These are phyloP conservation scores for Zalerion maritima DNA, from an alignment of 495 filamentous ascomycete species.

Conservation along the genomic window DNA sequence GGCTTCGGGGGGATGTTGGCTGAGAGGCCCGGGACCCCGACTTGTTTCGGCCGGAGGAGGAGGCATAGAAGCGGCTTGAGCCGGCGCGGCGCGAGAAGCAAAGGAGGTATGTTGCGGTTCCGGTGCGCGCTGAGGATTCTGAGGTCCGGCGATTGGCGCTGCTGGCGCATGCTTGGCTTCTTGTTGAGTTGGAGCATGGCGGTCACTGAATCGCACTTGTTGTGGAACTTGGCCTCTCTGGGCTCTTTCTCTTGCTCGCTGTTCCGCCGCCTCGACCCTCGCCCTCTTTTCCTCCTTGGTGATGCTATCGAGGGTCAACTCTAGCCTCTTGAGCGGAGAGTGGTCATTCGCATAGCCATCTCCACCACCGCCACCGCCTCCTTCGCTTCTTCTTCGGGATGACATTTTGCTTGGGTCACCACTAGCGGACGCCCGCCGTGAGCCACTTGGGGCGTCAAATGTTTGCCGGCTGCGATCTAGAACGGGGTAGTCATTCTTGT, in stretches of 20 bases:
- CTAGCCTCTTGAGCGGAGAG: constrained; percentile 83
- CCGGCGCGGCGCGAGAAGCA: too few species aligned
- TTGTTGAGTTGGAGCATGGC: not conserved
- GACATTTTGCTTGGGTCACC: constrained; percentile 8
- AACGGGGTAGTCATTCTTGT: constrained; percentile 13
- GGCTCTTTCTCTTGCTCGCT: constrained; percentile 37
- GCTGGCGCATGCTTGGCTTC: too few species aligned
- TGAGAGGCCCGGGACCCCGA: constrained; percentile 19
- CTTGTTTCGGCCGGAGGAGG: too few species aligned
- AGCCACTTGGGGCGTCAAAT: constrained; percentile 12
- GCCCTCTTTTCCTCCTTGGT: constrained; percentile 85
- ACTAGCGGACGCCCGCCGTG: constrained; percentile 7
- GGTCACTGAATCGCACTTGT: constrained; percentile 6
- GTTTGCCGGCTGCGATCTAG: constrained; percentile 18
- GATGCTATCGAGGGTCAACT: constrained; percentile 72
- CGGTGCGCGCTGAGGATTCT: too few species aligned
- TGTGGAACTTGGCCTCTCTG: constrained; percentile 14
- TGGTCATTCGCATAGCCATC: constrained; percentile 60
- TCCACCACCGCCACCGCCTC: constrained; percentile 18
- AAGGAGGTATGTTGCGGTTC: too few species aligned
- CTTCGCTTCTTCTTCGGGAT: constrained; percentile 12
- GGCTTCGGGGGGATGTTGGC: constrained; percentile 23
- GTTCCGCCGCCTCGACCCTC: constrained; percentile 64
- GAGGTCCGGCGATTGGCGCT: too few species aligned
- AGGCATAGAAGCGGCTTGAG: too few species aligned